phyloP scores from a whole-genome alignment of 208 protist genomes.

The Acanthamoeba triangularis region DNA sequence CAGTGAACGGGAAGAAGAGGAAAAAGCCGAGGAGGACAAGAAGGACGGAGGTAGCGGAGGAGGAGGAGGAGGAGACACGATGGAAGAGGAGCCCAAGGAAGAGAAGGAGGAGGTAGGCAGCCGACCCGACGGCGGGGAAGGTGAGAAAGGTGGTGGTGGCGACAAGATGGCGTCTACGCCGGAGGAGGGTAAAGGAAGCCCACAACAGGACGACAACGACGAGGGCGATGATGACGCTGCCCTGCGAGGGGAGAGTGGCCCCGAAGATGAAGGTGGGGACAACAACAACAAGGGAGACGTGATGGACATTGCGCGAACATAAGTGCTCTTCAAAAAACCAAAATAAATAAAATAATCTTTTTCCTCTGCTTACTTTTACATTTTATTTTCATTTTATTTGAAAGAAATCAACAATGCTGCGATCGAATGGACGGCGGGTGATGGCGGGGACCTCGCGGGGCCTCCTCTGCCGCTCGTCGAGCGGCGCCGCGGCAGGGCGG shows the following conservation, averaged over 20 bases:
- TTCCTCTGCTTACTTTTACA: neutral
- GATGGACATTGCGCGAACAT: neutral
- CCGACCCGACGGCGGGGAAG: too few relatives aligned
- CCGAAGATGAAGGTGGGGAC: neutral
- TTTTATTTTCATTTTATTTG: neutral
- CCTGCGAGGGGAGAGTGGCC: neutral
- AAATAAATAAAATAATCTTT: too few relatives aligned
- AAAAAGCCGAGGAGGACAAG: neutral
- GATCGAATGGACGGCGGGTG: neutral
- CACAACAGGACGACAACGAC: neutral
- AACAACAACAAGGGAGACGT: neutral
- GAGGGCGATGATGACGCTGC: neutral
- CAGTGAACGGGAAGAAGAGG: too few relatives aligned
- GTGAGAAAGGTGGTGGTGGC: too few relatives aligned
- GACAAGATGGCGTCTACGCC: too few relatives aligned
- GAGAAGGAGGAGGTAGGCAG: too few relatives aligned
- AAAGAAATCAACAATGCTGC: neutral
- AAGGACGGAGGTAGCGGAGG: too few relatives aligned
- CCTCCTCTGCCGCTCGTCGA: too few relatives aligned
- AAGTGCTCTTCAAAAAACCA: too few relatives aligned
- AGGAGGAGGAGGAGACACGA: too few relatives aligned
- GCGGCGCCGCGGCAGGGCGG: too few relatives aligned
- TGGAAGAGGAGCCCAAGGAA: too few relatives aligned
- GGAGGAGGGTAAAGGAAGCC: neutral
- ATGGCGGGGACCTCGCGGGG: neutral